Conservation (phyloP, 768 basidiomycete genomes). For the Butyriboletus loyo region DNA sequence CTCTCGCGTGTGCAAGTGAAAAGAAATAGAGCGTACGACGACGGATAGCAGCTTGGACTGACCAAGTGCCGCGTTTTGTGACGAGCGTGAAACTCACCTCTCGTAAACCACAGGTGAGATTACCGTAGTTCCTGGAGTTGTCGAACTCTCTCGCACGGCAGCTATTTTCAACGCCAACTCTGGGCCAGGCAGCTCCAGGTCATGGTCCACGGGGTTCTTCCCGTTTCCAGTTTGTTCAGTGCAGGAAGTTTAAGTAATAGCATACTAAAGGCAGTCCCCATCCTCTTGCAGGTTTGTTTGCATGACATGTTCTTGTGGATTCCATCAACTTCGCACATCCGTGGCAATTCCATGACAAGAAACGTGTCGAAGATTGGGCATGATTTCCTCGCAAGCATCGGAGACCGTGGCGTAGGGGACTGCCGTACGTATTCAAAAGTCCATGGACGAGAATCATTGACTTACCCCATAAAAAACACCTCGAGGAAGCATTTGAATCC, state of each 20-base stretch:
- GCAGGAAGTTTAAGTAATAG: too few relatives aligned
- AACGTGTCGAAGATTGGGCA: slow-evolving; percentile 24
- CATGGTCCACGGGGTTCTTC: slow-evolving; percentile 17
- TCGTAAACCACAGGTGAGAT: neutral
- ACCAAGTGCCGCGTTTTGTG: slow-evolving; percentile 12
- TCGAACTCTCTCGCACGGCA: slow-evolving; percentile 20
- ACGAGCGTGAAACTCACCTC: slow-evolving; percentile 12
- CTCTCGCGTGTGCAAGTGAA: neutral
- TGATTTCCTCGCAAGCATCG: neutral
- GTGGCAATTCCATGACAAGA: slow-evolving; percentile 37
- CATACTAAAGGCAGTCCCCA: slow-evolving; percentile 30
- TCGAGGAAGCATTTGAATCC: slow-evolving; percentile 28
- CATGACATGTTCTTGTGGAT: slow-evolving; percentile 30
- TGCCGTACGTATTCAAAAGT: neutral
- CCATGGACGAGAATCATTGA: neutral
- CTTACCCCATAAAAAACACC: slow-evolving; percentile 21
- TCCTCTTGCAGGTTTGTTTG: slow-evolving; percentile 8
- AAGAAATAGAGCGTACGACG: neutral
- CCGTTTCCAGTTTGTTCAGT: slow-evolving; percentile 17
- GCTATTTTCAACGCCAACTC: slow-evolving; percentile 20
- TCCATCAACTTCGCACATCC: slow-evolving; percentile 36
- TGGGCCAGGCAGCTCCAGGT: slow-evolving; percentile 13
- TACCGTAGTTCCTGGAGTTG: accelerated
- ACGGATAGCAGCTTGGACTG: neutral
- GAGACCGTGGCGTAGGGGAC: neutral